Evolutionary conservation across 345 rosid species (phyloP).

Genomic region (Pelargonium nanum): DNA sequence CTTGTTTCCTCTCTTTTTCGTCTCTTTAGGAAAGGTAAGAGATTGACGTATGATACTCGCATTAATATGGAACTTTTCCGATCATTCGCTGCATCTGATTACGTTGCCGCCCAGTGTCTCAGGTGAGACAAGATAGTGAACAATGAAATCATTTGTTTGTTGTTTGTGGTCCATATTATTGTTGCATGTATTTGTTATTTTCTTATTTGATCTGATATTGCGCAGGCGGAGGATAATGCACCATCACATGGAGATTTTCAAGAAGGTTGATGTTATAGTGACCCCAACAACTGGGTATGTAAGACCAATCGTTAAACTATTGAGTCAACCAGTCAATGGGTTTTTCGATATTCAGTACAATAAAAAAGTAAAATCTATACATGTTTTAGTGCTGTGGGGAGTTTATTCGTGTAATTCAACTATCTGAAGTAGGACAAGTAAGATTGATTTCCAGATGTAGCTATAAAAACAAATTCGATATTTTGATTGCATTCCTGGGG

Average conservation of each 20-base stretch:
- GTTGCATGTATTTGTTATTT: neutral
- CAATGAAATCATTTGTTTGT: neutral
- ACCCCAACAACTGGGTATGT: conserved; percentile 80
- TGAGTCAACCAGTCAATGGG: neutral
- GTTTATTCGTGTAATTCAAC: neutral
- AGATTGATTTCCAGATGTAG: neutral
- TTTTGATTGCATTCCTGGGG: neutral
- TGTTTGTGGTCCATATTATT: neutral
- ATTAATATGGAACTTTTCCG: conserved; percentile 56
- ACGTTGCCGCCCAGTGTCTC: conserved; percentile 60
- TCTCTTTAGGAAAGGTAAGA: conserved; percentile 44
- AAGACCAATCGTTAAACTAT: neutral
- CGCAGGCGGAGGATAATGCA: conserved; percentile 73
- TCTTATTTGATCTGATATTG: conserved; percentile 10
- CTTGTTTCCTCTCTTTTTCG: conserved; percentile 7
- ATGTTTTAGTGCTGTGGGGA: too few species aligned
- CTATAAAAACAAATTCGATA: neutral
- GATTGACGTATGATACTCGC: conserved; percentile 54
- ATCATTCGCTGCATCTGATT: conserved; percentile 72
- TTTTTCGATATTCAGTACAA: neutral
- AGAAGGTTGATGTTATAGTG: conserved; percentile 69
- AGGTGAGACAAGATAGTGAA: conserved; percentile 34
- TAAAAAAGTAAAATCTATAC: too few species aligned
- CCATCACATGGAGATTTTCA: conserved; percentile 73
- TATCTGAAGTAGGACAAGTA: neutral